These are phyloP conservation scores for Histomonas meleagridis DNA, from an alignment of 208 protist species.

Conservation along the genomic window DNA sequence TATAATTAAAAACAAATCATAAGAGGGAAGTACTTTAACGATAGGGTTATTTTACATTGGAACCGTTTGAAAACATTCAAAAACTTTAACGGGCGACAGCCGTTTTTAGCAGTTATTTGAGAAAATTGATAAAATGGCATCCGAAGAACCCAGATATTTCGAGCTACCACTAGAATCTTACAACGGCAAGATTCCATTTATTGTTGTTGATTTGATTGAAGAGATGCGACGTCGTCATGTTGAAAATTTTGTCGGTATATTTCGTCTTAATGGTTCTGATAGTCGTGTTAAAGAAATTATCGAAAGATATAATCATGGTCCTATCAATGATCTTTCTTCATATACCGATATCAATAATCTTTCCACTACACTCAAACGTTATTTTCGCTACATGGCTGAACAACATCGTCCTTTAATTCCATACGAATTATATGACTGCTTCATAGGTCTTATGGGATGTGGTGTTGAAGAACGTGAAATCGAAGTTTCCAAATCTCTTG, in stretches of 20 bases:
- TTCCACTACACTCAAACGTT: background rate
- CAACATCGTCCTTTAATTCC: background rate
- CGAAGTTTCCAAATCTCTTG: background rate
- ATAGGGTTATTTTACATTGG: too few species aligned
- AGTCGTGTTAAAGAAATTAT: background rate
- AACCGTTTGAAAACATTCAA: too few species aligned
- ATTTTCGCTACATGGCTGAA: background rate
- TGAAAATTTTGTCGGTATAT: background rate
- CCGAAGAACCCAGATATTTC: background rate
- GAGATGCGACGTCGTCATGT: background rate
- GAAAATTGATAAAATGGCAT: too few species aligned
- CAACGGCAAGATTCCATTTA: background rate
- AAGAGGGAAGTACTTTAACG: too few species aligned
- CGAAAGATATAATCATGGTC: background rate
- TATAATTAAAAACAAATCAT: too few species aligned
- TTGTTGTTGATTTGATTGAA: background rate
- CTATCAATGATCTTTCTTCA: background rate
- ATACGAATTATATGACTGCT: background rate
- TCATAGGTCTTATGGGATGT: background rate
- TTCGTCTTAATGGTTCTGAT: background rate
- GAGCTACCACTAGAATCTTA: background rate
- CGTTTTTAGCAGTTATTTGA: too few species aligned
- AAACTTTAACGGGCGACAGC: too few species aligned
- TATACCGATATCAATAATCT: background rate
- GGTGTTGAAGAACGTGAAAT: background rate